phyloP scores from a whole-genome alignment of 192 early-diverging fungal genomes.

The Backusella morwellensis region DNA sequence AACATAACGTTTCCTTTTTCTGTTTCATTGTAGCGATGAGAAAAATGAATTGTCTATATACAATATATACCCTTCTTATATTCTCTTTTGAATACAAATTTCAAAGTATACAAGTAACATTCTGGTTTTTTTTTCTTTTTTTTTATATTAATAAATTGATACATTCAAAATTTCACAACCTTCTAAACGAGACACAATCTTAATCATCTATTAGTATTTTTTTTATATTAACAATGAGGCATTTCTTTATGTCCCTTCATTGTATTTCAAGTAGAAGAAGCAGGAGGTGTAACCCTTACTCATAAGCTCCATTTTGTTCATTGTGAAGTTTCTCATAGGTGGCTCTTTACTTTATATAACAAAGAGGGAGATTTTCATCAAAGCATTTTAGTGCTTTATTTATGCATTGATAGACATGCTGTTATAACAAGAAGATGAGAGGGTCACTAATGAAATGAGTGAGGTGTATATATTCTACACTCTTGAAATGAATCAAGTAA shows the following conservation, averaged over 20 bases:
- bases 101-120: neutral
- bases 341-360: neutral
- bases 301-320: neutral
- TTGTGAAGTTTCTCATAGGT: slow-evolving; percentile 3
- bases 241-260: neutral
- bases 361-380: too few species aligned
- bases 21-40: neutral
- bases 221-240: neutral
- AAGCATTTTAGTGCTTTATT: neutral
- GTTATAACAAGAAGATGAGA: too few species aligned
- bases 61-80: neutral
- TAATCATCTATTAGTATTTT: too few species aligned
- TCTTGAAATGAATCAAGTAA: too few species aligned
- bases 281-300: neutral
- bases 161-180: too few species aligned
- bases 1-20: neutral
- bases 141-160: too few species aligned
- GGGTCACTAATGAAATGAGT: too few species aligned
- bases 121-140: neutral
- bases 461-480: too few species aligned
- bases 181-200: too few species aligned
- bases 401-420: neutral
- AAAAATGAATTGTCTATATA: neutral
- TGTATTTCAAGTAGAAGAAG: neutral
- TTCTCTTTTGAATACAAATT: neutral